Base-by-base conservation (phyloP, 139 green algal species). In the Dunaliella primolecta region DNA sequence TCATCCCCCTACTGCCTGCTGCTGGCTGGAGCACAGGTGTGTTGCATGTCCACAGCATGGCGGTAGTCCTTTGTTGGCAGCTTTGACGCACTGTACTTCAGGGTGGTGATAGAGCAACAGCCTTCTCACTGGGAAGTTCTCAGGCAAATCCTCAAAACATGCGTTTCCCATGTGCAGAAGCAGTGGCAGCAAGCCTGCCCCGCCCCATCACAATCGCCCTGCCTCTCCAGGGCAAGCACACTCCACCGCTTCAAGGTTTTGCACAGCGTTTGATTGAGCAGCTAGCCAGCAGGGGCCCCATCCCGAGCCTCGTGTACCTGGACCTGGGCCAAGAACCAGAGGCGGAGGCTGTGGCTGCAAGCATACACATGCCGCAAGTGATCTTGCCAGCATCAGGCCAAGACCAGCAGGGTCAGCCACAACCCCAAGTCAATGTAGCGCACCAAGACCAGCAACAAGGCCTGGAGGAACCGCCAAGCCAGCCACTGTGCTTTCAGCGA, bases 401-500 rank as follows among this genome's bases (percentile, higher is more conserved):
- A 64, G 46, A 64, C 46, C 7, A 15, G 46, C 46, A 64, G 15
- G 46, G 46, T 25, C 7, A 15, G 46, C 46, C 7, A 15, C 46
- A 25, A 15, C 46, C 7, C 46, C 46, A 64, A 15, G 46, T 64
- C 46, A 15, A 64, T 15, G 7, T 25, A 7, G 7, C 46, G 7
- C 46, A 25, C 15, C 46, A 64, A 64, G 46, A 15, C 15, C 46
- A 64, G 46, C 46, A 64, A 15, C 46, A 64, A 7, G 15, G 46
- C 46, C 46, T 25, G 46, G 7, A 77, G 71, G 15, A 31, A 30
- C 75, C 30, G 21, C n/a, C n/a, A 30, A 25, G 2, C 3, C 1
- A 25, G 35, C 56, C 81, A 36, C 86, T 94, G 85, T 33, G n/a
- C 3, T 97, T 93, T 79, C 71, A 56, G 24, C 82, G 89, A 3